Evolutionary conservation across 306 rosid species (phyloP).

Genomic region (Ochetophila trinervis): DNA sequence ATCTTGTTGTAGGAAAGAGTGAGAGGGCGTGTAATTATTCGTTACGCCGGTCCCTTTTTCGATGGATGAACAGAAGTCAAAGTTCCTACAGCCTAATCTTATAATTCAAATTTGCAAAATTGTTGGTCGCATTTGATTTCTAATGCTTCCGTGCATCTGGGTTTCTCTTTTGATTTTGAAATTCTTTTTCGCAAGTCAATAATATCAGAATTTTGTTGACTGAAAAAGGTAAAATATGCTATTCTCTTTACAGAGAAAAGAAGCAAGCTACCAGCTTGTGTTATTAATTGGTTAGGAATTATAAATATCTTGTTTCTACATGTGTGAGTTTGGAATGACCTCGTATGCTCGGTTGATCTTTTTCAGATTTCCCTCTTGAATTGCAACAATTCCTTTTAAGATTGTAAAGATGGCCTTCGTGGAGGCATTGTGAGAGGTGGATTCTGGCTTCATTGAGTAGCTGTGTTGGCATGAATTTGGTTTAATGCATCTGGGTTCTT

Average conservation of each 20-base stretch:
- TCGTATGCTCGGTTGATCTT: constrained; percentile 28
- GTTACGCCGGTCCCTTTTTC: constrained; percentile 20
- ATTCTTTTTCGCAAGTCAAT: constrained; percentile 7
- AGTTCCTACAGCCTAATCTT: constrained; percentile 33
- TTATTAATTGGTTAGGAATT: constrained; percentile 10
- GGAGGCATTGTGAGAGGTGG: constrained; percentile 19
- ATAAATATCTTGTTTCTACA: neutral
- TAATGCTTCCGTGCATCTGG: constrained; percentile 22
- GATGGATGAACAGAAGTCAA: constrained; percentile 46
- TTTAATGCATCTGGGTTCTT: constrained; percentile 26
- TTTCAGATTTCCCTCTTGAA: constrained; percentile 7
- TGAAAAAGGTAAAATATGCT: constrained; percentile 15
- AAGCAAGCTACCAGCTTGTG: constrained; percentile 12
- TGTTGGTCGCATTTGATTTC: constrained; percentile 20
- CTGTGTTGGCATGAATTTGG: constrained; percentile 26
- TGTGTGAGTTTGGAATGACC: constrained; percentile 30
- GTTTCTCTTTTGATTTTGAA: constrained; percentile 21
- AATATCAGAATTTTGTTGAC: constrained; percentile 20
- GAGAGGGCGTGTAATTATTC: constrained; percentile 37
- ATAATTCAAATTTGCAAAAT: constrained; percentile 9
- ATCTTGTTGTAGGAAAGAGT: constrained; percentile 23
- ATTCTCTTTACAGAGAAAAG: constrained; percentile 1
- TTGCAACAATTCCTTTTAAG: constrained; percentile 26
- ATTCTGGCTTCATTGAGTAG: constrained; percentile 22
- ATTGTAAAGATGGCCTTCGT: constrained; percentile 22